Evolutionary conservation across 176 grass and related monocot genomes (phyloP).

Genomic region (Zea mays): DNA sequence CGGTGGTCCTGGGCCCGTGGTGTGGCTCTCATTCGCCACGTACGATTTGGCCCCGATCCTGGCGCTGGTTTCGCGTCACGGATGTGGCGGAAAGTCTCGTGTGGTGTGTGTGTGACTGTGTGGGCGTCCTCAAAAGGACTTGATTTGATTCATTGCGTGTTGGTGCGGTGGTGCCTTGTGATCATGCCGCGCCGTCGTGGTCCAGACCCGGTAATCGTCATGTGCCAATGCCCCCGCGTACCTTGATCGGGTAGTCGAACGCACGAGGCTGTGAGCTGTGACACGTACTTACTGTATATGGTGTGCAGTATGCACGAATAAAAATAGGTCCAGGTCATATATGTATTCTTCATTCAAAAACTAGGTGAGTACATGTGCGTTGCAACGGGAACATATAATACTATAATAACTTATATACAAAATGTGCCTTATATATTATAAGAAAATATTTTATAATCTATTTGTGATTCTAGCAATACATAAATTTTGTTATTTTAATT

Average conservation of each 20-base stretch:
- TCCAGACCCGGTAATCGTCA: slow-evolving; percentile 22
- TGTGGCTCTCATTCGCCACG: too few species aligned
- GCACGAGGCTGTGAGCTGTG: slow-evolving; percentile 20
- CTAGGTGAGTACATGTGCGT: too few species aligned
- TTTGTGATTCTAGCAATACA: too few species aligned
- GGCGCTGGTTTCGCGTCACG: not conserved
- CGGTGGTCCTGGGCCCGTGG: too few species aligned
- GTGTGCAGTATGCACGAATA: not conserved
- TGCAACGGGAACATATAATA: too few species aligned
- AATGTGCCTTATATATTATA: too few species aligned
- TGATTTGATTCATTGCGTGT: slow-evolving; percentile 10
- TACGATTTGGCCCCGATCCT: not conserved
- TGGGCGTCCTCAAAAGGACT: not conserved
- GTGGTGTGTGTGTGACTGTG: too few species aligned
- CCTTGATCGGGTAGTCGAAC: not conserved
- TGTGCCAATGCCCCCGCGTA: not conserved
- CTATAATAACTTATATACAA: too few species aligned
- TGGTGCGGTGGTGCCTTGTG: not conserved
- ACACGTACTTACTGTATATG: not conserved
- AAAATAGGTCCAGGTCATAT: not conserved
- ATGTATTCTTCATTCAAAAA: not conserved
- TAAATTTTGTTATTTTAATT: too few species aligned
- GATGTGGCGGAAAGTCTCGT: not conserved
- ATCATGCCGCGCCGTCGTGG: not conserved
- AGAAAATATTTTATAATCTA: too few species aligned